Percentiles rank a stretch among this genome's conserved stretches.
These are phyloP conservation scores for Penicillium thymicola DNA, from an alignment of 2,329 filamentous ascomycete genomes.

Conservation along the genomic window DNA sequence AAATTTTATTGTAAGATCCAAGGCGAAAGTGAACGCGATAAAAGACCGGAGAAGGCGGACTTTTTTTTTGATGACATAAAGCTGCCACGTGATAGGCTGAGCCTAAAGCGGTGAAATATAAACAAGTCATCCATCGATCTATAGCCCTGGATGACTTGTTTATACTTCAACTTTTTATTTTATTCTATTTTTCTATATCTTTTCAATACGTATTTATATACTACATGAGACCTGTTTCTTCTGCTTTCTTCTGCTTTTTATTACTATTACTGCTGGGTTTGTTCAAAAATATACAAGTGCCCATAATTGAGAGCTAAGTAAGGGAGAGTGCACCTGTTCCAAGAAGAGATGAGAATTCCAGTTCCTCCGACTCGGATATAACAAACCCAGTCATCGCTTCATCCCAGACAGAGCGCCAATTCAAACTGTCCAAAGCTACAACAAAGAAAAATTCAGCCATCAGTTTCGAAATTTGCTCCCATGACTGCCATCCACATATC, in stretches of 20 bases:
- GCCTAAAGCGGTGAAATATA: neutral
- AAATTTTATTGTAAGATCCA: neutral
- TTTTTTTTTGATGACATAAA: constrained; percentile 14
- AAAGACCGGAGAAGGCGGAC: constrained; percentile 17
- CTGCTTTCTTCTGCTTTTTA: neutral
- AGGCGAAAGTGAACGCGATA: constrained; percentile 16
- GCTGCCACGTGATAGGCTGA: constrained; percentile 1
- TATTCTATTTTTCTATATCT: neutral
- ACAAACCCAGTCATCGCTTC: constrained; percentile 27
- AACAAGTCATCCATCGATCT: neutral
- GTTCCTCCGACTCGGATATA: constrained; percentile 14
- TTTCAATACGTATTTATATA: neutral
- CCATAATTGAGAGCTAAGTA: neutral
- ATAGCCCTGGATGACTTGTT: neutral
- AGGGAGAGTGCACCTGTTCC: neutral
- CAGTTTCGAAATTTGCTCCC: constrained; percentile 28
- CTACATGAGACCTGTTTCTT: neutral
- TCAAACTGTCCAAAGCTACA: constrained; percentile 18
- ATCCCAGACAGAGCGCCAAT: constrained; percentile 32
- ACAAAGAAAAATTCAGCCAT: constrained; percentile 32
- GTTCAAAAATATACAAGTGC: neutral
- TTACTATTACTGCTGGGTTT: neutral
- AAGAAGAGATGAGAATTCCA: constrained; percentile 4
- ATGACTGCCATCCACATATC: constrained; percentile 30
- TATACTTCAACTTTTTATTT: neutral